A percentile compares a stretch with the other conserved stretches of the same genome.
phyloP scores from a whole-genome alignment of 75 land plant species.

The Sequoia sempervirens region DNA sequence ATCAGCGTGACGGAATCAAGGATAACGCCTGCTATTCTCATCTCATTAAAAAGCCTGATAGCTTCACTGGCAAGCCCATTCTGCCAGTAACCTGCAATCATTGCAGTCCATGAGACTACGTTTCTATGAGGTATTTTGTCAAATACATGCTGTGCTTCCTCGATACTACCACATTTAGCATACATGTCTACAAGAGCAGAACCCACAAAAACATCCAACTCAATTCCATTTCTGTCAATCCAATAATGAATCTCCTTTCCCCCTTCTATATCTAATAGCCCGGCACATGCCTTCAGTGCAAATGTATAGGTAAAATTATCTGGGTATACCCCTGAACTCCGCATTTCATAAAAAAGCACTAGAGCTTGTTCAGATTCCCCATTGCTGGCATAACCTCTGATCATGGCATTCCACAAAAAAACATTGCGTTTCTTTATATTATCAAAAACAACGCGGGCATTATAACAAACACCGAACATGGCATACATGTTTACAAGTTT shows the following conservation, averaged over 20 bases:
- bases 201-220: background rate
- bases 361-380: constrained; percentile 30
- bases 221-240: background rate
- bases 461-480: constrained; percentile 21
- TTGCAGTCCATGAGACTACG: constrained; percentile 6
- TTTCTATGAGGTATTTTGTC: background rate
- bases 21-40: constrained; percentile 35
- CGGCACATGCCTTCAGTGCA: constrained; percentile 32
- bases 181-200: background rate
- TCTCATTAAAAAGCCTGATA: constrained; percentile 17
- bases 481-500: constrained; percentile 31
- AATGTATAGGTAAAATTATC: constrained; percentile 29
- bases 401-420: constrained; percentile 31
- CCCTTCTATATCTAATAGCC: constrained; percentile 14
- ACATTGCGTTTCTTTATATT: constrained; percentile 16
- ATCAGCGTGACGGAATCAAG: constrained; percentile 24
- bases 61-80: constrained; percentile 38
- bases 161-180: background rate
- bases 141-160: background rate
- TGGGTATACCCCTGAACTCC: constrained; percentile 18
- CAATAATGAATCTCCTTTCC: constrained; percentile 13
- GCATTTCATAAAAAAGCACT: constrained; percentile 30
- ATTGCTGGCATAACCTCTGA: constrained; percentile 26
- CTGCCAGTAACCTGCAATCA: constrained; percentile 40
- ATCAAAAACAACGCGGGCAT: constrained; percentile 23